Base-by-base conservation (phyloP, 2,329 filamentous ascomycete species). In the Cercospora sp. region DNA sequence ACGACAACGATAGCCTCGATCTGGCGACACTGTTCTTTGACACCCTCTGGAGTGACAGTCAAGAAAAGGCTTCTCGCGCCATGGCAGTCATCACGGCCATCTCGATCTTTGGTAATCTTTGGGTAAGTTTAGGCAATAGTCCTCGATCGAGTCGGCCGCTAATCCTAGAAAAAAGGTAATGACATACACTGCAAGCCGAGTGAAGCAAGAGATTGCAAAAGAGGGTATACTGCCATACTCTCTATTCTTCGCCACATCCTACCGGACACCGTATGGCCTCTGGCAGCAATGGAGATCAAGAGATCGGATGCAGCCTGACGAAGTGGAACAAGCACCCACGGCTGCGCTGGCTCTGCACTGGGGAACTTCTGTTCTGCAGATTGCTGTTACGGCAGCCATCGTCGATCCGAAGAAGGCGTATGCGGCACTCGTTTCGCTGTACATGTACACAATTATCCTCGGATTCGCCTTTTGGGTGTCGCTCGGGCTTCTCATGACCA, bases 131-230 rank as follows among this genome's bases (percentile, higher is more conserved):
- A 36, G 10, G 31, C 31, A 9, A 36, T 9, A 36, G 31, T 36
- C 31, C 31, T 36, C 31, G 31, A 36, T 36, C 31, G 12, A 13
- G 31, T 36, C 31, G 12, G 31, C 31, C 31, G 31, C 31, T 36
- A 36, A 36, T 13, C 12, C 31, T 13, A 36, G 31, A 36, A 36
- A 30, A 10, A 36, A 36, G 31, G 31, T 39, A 20, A 85, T 85
- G 78, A 87, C 85, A 0, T 88, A 85, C 68, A 85, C 84, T 0
- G 82, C 84, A 3, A 81, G 84, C 3, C 80, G 84, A 68, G 84
- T 88, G n/a, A 87, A 87, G 75, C 86, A 87, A 72, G 86, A 88
- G 72, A 87, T 88, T 58, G 86, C 86, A 5, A 88, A 88, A 72
- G 83, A 87, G 72, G 85, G 85, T 1, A 81, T 87, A 57, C 76